Conservation (phyloP, 495 filamentous ascomycete genomes). For the Pyrenula aspistea region DNA sequence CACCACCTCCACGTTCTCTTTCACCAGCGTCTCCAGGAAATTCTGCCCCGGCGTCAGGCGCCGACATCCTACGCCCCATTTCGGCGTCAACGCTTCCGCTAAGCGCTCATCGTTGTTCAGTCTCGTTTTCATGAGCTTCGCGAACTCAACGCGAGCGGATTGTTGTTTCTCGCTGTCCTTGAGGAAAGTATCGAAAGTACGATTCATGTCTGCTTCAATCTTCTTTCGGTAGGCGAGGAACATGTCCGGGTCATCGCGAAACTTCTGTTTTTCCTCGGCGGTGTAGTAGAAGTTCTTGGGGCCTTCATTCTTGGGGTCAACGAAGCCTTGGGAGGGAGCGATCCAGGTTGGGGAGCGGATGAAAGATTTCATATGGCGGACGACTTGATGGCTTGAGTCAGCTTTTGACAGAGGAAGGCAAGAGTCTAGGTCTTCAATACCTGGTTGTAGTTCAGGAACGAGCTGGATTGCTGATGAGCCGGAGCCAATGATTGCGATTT, state of each 20-base stretch:
- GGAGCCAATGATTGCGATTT: slow-evolving; percentile 41
- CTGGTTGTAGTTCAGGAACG: slow-evolving; percentile 37
- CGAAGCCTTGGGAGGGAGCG: not conserved
- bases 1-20: slow-evolving; percentile 7
- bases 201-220: slow-evolving; percentile 26
- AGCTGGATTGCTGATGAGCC: slow-evolving; percentile 41
- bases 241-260: slow-evolving; percentile 10
- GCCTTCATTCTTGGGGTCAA: slow-evolving; percentile 7
- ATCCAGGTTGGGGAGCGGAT: slow-evolving; percentile 12
- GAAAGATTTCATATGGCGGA: slow-evolving; percentile 18
- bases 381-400: slow-evolving; percentile 1
- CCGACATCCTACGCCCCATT: slow-evolving; percentile 33
- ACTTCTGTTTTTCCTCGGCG: slow-evolving; percentile 18
- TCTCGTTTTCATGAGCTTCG: slow-evolving; percentile 18
- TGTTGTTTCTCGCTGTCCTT: not conserved
- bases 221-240: slow-evolving; percentile 23
- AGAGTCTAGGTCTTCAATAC: no score
- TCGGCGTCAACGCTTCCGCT: slow-evolving; percentile 27
- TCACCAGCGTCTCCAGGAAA: slow-evolving; percentile 8
- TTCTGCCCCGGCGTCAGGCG: slow-evolving; percentile 23
- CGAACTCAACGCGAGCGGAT: slow-evolving; percentile 2
- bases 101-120: slow-evolving; percentile 20
- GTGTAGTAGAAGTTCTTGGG: slow-evolving; percentile 24
- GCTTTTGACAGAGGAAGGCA: no score
- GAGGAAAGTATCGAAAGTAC: slow-evolving; percentile 8